Evolutionary conservation across 164 flowering plant genomes (phyloP).

Genomic region (Stephania japonica): DNA sequence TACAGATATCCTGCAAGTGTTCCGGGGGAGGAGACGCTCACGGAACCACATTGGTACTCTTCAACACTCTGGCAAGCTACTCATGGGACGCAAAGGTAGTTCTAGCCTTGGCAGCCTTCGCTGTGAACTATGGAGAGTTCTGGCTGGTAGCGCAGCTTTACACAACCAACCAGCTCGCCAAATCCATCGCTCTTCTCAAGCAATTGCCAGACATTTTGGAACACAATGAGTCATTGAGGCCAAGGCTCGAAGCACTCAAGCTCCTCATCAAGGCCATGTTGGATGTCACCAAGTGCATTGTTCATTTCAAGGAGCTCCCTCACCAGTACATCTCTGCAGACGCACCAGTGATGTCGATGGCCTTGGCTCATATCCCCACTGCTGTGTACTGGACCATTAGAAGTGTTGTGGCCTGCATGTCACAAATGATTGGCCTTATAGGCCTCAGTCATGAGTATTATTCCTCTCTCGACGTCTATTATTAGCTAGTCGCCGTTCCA

Average conservation of each 20-base stretch:
- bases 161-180: conserved; percentile 38
- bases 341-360: conserved; percentile 30
- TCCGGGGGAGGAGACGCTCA: conserved; percentile 61
- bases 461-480: no score
- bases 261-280: conserved; percentile 35
- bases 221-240: conserved; percentile 23
- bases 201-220: conserved; percentile 53
- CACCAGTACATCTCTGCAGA: conserved; percentile 34
- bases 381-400: conserved; percentile 57
- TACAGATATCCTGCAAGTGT: conserved; percentile 64
- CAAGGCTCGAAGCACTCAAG: conserved; percentile 40
- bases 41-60: conserved; percentile 39
- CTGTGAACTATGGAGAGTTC: conserved; percentile 44
- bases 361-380: conserved; percentile 39
- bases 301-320: conserved; percentile 47
- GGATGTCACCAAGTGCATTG: conserved; percentile 41
- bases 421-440: conserved; percentile 36
- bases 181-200: conserved; percentile 41
- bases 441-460: conserved; percentile 31
- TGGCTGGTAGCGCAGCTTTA: conserved; percentile 46
- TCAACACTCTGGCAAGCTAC: conserved; percentile 35
- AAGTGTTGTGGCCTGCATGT: conserved; percentile 39
- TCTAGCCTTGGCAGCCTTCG: conserved; percentile 43
- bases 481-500: no score
- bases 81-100: conserved; percentile 56